A percentile compares a stretch with the other conserved stretches of the same genome.
These are phyloP conservation scores for Penicillium turbatum DNA, from an alignment of 495 filamentous ascomycete genomes.

Conservation along the genomic window DNA sequence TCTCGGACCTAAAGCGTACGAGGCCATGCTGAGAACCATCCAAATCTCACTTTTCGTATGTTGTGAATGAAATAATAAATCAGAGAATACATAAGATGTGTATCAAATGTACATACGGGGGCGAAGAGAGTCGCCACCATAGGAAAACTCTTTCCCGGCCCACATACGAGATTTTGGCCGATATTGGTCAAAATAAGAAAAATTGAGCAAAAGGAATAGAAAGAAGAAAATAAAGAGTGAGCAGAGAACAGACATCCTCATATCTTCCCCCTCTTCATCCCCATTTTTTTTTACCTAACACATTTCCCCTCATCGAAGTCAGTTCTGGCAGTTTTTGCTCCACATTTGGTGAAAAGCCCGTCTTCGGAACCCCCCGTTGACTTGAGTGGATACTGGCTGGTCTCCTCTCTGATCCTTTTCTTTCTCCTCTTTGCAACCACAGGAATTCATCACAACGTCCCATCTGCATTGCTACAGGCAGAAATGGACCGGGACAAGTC, in stretches of 20 bases:
- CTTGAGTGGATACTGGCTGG: slow-evolving; percentile 3
- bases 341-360: slow-evolving; percentile 11
- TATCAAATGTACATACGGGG: background rate
- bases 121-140: background rate
- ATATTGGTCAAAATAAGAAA: background rate
- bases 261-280: background rate
- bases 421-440: slow-evolving; percentile 4
- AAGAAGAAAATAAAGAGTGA: background rate
- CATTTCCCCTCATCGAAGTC: slow-evolving; percentile 14
- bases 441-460: background rate
- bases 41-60: background rate
- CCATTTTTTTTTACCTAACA: slow-evolving; percentile 32
- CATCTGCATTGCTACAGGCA: background rate
- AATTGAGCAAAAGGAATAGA: background rate
- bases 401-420: slow-evolving; percentile 9
- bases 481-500: slow-evolving; percentile 27
- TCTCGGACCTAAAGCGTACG: no score
- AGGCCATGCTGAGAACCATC: background rate
- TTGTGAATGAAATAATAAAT: background rate
- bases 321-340: slow-evolving; percentile 22
- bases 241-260: slow-evolving; percentile 6
- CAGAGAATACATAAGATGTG: background rate
- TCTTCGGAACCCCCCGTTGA: slow-evolving; percentile 14
- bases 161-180: background rate
- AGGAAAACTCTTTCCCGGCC: slow-evolving; percentile 5